These are phyloP conservation scores for Amanita brunnescens DNA, from an alignment of 768 basidiomycete genomes.

Conservation along the genomic window DNA sequence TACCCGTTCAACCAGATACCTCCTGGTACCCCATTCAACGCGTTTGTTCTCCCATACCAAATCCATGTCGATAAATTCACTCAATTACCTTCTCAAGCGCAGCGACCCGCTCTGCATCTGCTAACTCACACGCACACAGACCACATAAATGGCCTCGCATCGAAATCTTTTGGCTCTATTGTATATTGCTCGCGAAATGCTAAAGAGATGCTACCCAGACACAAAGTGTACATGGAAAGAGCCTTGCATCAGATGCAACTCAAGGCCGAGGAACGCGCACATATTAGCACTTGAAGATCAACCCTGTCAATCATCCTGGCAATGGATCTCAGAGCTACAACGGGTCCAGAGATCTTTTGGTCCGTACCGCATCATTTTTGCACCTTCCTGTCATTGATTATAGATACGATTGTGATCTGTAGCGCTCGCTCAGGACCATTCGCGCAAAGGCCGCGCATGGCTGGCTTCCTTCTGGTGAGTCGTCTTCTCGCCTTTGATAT, in stretches of 20 bases:
- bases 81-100: conserved; percentile 22
- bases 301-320: conserved; percentile 33
- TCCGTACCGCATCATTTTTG: conserved; percentile 21
- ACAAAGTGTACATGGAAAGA: conserved; percentile 64
- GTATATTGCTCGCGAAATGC: conserved; percentile 79
- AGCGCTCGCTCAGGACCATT: too few species aligned
- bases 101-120: conserved; percentile 52
- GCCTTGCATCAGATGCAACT: conserved; percentile 44
- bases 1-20: conserved; percentile 53
- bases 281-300: conserved; percentile 59
- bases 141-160: conserved; percentile 70
- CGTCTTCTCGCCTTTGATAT: too few species aligned
- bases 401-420: too few species aligned
- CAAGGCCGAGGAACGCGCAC: conserved; percentile 44
- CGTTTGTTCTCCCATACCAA: conserved; percentile 67
- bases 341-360: conserved; percentile 62
- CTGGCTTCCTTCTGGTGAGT: too few species aligned
- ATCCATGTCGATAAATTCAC: conserved; percentile 87
- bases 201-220: conserved; percentile 75
- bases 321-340: conserved; percentile 40
- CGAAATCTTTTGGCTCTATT: conserved; percentile 61
- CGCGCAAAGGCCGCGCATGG: too few species aligned
- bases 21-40: conserved; percentile 65
- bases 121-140: conserved; percentile 88
- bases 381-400: background rate